A percentile compares a stretch with the other conserved stretches of the same genome.
Evolutionary conservation across 805 yeast genomes (phyloP).

Genomic region (Candida mattraensis): DNA sequence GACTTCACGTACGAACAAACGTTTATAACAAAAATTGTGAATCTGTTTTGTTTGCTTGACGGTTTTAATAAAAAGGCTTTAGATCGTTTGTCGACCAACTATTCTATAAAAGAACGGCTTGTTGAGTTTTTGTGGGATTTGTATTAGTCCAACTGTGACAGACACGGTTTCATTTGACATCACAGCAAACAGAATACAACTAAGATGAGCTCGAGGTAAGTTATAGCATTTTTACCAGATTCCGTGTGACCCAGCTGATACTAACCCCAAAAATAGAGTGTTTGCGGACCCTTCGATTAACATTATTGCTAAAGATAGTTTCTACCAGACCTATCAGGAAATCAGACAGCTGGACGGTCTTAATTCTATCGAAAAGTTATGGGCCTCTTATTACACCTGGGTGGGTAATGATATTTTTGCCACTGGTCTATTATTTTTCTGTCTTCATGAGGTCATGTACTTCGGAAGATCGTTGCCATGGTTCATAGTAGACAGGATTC

Average conservation of each 20-base stretch:
- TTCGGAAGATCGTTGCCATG: slow-evolving; percentile 93
- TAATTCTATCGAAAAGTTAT: slow-evolving; percentile 60
- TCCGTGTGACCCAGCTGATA: too few relatives aligned
- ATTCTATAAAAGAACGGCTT: too few relatives aligned
- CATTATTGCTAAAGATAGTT: slow-evolving; percentile 24
- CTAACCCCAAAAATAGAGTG: slow-evolving; percentile 22
- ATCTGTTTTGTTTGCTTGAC: too few relatives aligned
- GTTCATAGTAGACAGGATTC: slow-evolving; percentile 82
- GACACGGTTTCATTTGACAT: not conserved
- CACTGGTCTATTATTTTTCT: slow-evolving; percentile 82
- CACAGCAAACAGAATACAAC: slow-evolving; percentile 4
- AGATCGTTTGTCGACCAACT: too few relatives aligned
- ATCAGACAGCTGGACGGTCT: slow-evolving; percentile 34
- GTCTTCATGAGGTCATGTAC: slow-evolving; percentile 83
- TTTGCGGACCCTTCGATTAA: slow-evolving; percentile 25
- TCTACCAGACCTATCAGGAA: slow-evolving; percentile 24
- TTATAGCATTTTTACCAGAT: not conserved
- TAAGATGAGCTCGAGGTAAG: slow-evolving; percentile 11
- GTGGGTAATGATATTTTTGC: slow-evolving; percentile 88
- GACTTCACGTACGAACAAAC: too few relatives aligned
- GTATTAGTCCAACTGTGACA: too few relatives aligned
- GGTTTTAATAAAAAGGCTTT: too few relatives aligned
- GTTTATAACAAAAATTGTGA: too few relatives aligned
- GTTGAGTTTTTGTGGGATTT: too few relatives aligned
- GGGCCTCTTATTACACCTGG: slow-evolving; percentile 90